Conservation (phyloP, 2,329 filamentous ascomycete genomes). For the Byssothecium circinans region DNA sequence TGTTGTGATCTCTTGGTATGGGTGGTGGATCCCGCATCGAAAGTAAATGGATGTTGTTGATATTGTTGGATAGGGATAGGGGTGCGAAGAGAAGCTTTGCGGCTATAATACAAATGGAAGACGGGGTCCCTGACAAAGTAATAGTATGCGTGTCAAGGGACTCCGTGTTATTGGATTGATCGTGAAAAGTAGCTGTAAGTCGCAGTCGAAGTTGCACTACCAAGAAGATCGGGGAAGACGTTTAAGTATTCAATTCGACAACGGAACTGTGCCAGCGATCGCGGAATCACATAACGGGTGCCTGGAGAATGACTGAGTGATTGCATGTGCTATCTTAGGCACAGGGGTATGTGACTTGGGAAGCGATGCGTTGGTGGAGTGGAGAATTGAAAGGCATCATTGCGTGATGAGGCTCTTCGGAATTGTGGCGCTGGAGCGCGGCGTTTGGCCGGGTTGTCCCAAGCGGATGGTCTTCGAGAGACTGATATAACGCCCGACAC, state of each 20-base stretch:
- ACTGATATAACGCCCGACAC: too few species aligned
- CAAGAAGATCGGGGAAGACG: constrained; percentile 2
- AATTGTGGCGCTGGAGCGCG: neutral
- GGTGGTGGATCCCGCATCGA: constrained; percentile 17
- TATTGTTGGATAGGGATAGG: constrained; percentile 2
- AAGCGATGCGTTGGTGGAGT: constrained; percentile 21
- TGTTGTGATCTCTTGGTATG: constrained; percentile 5
- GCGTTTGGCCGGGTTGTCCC: neutral
- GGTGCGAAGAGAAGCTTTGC: neutral
- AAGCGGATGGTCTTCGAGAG: neutral
- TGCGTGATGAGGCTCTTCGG: neutral
- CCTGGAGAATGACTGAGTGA: constrained; percentile 5
- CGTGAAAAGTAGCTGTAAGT: constrained; percentile 14
- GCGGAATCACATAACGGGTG: constrained; percentile 1
- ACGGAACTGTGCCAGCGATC: constrained; percentile 5
- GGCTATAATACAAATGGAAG: neutral
- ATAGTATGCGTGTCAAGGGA: neutral
- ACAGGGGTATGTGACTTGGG: constrained; percentile 36
- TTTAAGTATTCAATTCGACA: constrained; percentile 11
- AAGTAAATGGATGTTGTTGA: neutral
- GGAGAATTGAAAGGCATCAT: neutral
- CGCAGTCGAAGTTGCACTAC: neutral
- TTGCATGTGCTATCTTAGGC: neutral
- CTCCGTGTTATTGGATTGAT: neutral
- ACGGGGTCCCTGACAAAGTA: neutral